Evolutionary conservation across 2,329 filamentous ascomycete genomes (phyloP).

Genomic region (Exserohilum turcica): DNA sequence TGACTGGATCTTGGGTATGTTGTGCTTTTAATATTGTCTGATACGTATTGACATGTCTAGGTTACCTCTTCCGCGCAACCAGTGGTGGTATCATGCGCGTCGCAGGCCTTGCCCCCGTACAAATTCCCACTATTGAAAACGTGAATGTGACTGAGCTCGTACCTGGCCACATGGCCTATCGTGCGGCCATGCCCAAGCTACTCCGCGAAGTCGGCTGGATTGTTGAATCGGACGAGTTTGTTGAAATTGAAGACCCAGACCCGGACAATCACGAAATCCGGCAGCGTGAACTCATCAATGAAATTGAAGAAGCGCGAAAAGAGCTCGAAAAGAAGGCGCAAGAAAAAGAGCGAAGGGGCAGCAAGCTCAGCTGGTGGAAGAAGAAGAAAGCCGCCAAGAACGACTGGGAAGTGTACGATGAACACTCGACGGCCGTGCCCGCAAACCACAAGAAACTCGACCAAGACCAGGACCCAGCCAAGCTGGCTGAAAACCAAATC

Average conservation of each 20-base stretch:
- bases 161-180: conserved; percentile 95
- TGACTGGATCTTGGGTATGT: conserved; percentile 86
- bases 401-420: conserved; percentile 93
- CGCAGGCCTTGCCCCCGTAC: conserved; percentile 78
- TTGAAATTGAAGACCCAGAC: conserved; percentile 95
- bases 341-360: conserved; percentile 65
- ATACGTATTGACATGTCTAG: conserved; percentile 36
- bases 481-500: conserved; percentile 64
- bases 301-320: conserved; percentile 92
- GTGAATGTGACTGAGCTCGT: conserved; percentile 85
- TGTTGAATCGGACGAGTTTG: conserved; percentile 91
- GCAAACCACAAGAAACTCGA: conserved; percentile 23
- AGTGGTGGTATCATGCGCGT: conserved; percentile 88
- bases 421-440: conserved; percentile 45
- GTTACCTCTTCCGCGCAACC: conserved; percentile 92
- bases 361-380: conserved; percentile 72
- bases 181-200: conserved; percentile 85
- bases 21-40: background rate
- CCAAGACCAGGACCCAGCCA: conserved; percentile 54
- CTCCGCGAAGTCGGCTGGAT: conserved; percentile 88
- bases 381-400: conserved; percentile 82
- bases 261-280: conserved; percentile 87
- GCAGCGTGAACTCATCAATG: conserved; percentile 91
- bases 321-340: conserved; percentile 73
- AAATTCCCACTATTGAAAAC: conserved; percentile 86